These are phyloP conservation scores for Anastatica hierochuntica DNA, from an alignment of 345 rosid genomes.

Conservation along the genomic window DNA sequence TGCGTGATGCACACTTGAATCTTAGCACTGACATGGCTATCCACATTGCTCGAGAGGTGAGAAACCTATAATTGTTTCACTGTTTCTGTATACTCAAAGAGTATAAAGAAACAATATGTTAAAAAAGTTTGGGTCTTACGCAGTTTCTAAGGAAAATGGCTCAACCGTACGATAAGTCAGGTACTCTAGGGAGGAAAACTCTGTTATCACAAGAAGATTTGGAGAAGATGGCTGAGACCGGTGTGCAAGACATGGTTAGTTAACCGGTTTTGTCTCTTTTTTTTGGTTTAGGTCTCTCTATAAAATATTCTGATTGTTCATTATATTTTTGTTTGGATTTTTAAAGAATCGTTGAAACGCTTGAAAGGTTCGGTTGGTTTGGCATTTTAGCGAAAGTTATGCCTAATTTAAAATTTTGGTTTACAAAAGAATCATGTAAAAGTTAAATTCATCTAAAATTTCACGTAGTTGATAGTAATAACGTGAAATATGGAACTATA, in stretches of 20 bases:
- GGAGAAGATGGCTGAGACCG: constrained; percentile 71
- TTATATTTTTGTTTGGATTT: too few relatives aligned
- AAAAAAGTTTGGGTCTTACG: constrained; percentile 5
- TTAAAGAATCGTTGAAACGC: too few relatives aligned
- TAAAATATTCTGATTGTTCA: too few relatives aligned
- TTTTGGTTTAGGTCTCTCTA: background rate
- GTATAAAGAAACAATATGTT: background rate
- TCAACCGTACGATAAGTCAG: constrained; percentile 83
- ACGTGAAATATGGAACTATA: too few relatives aligned
- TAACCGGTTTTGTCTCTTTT: background rate
- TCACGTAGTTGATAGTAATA: too few relatives aligned
- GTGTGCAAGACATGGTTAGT: constrained; percentile 34
- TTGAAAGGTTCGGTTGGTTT: too few relatives aligned
- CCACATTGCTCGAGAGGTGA: constrained; percentile 85
- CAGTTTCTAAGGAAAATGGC: constrained; percentile 97
- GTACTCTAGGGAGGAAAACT: constrained; percentile 48
- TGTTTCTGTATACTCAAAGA: background rate
- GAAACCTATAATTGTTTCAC: background rate
- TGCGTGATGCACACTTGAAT: constrained; percentile 79
- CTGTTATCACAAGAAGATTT: constrained; percentile 78
- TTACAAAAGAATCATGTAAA: too few relatives aligned
- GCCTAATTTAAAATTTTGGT: too few relatives aligned
- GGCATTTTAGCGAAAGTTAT: too few relatives aligned
- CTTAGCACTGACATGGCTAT: constrained; percentile 98
- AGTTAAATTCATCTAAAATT: too few relatives aligned